Evolutionary conservation across 768 basidiomycete genomes (phyloP), one percentile per base, ranked within the genome.

Genomic region (Kwoniella pini): DNA sequence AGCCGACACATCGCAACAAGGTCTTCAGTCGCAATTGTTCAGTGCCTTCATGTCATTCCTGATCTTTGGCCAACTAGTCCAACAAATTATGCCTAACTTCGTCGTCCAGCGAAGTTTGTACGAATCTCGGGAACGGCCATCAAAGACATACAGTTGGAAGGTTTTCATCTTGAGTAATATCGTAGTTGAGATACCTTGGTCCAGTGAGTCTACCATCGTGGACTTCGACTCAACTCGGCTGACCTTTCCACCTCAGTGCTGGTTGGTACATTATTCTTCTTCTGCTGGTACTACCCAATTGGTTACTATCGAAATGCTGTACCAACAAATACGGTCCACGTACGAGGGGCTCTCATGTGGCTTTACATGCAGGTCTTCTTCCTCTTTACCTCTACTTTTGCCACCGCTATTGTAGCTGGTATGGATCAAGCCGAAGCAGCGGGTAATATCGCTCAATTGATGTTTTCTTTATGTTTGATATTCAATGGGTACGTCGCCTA

Each of bases 341-440:
- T 77, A 42, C 79, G 82, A 15, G 81, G 81, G 2, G 77, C 61
- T 19, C 74, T 81, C n/a, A 78, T 82, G 74, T 82, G 80, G 76
- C 70, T 82, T 19, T 78, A 78, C 66, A 46, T 78, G n/a, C 51
- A 56, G 59, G 64, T 62, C 10, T 83, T 83, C 80, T 66, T 82
- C 55, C 62, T 81, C 50, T 82, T 81, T 62, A 76, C 75, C 9
- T 62, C 63, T 33, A 78, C 75, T 0, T 78, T 78, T 54, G 66
- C 80, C 10, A 75, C 80, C 58, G 71, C 79, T 63, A 59, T 80
- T 31, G 79, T 82, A 10, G 79, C 80, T 2, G 77, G 74, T 15
- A 74, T 74, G 42, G 75, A 77, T 0, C 71, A 75, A 13, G 80
- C 80, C 26, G 80, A 81, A 60, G 79, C 76, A 12, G 81, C 75